Conservation (phyloP, 2,329 filamentous ascomycete genomes). For the Paecilomyces sp. region DNA sequence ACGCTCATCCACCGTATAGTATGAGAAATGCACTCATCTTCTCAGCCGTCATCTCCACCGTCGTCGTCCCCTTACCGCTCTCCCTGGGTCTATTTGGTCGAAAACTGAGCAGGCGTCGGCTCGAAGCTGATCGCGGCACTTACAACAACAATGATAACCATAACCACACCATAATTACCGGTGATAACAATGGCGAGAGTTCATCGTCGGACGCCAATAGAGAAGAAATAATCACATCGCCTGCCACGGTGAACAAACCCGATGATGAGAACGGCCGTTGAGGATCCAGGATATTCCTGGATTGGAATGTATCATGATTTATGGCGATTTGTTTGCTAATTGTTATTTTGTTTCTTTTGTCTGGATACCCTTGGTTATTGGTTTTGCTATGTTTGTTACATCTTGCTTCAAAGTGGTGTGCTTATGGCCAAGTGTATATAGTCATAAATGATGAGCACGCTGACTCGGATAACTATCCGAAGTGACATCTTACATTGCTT, state of each 20-base stretch:
- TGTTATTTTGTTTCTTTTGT: not conserved
- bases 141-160: not conserved
- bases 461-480: not conserved
- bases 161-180: not conserved
- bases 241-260: not conserved
- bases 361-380: not conserved
- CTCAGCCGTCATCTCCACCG: conserved; percentile 62
- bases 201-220: not conserved
- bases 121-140: conserved; percentile 28
- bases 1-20: conserved; percentile 55
- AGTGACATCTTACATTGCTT: not conserved
- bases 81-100: conserved; percentile 63
- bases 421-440: too few relatives aligned
- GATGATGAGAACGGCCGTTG: not conserved
- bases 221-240: not conserved
- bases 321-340: not conserved
- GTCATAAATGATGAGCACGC: not conserved
- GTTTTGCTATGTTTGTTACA: not conserved
- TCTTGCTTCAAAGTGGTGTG: too few relatives aligned
- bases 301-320: not conserved
- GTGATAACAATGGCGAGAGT: not conserved
- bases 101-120: conserved; percentile 29
- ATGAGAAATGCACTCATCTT: conserved; percentile 75
- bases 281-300: not conserved
- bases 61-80: conserved; percentile 60